A percentile compares a stretch with the other conserved stretches of the same genome.
These are phyloP conservation scores for Umbelopsis sp. DNA, from an alignment of 192 early-diverging fungal genomes.

Conservation along the genomic window DNA sequence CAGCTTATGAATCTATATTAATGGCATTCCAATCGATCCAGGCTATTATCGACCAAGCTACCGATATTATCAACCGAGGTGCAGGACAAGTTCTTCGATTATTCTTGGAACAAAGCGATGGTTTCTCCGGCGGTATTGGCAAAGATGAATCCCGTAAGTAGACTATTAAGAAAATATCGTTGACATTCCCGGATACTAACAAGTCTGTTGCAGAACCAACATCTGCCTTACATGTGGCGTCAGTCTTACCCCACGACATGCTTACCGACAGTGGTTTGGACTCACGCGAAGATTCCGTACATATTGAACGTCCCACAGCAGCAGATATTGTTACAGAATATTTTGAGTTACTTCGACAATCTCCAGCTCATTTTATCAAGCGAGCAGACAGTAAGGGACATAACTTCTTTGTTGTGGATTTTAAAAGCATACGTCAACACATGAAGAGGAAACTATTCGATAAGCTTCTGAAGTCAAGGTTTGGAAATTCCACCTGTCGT, in stretches of 20 bases:
- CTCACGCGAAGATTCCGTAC: conserved; percentile 19
- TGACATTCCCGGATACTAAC: conserved; percentile 14
- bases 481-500: conserved; percentile 60
- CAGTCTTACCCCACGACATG: conserved; percentile 18
- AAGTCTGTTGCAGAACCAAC: conserved; percentile 40
- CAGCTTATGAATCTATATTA: too few relatives aligned
- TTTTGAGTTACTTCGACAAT: conserved; percentile 58
- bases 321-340: conserved; percentile 57
- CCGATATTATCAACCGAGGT: conserved; percentile 61
- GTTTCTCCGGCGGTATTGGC: conserved; percentile 39
- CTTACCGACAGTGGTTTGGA: conserved; percentile 21
- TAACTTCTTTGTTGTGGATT: conserved; percentile 63
- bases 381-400: conserved; percentile 59
- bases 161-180: neutral
- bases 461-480: conserved; percentile 56
- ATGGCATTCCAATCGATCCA: conserved; percentile 14
- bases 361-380: conserved; percentile 53
- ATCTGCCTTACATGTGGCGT: conserved; percentile 37
- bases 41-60: conserved; percentile 60
- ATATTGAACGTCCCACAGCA: conserved; percentile 3
- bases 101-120: conserved; percentile 59
- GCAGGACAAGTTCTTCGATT: conserved; percentile 61
- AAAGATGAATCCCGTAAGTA: conserved; percentile 47
- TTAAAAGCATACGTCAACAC: conserved; percentile 51
- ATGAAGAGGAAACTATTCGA: conserved; percentile 61